Evolutionary conservation across 345 rosid species (phyloP).

Genomic region (Theobroma cacao): DNA sequence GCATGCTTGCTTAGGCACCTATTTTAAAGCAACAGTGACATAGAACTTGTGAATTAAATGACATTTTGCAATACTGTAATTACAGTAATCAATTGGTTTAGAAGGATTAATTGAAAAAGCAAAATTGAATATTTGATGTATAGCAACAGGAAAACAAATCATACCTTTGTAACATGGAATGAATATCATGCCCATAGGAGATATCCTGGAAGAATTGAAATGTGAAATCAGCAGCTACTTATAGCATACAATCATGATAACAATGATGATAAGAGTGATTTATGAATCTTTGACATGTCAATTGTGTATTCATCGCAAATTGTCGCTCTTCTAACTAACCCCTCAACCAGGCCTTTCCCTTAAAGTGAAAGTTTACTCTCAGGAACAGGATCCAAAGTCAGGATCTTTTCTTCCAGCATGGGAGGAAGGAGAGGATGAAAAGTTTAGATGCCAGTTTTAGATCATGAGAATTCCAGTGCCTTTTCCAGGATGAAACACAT

Average conservation of each 20-base stretch:
- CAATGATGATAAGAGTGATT: neutral
- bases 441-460: neutral
- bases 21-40: neutral
- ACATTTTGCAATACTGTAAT: neutral
- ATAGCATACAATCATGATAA: neutral
- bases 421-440: neutral
- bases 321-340: neutral
- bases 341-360: neutral
- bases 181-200: constrained; percentile 98
- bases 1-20: neutral
- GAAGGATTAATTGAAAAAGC: neutral
- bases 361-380: neutral
- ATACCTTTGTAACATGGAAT: constrained; percentile 96
- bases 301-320: neutral
- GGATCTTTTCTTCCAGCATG: neutral
- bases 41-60: neutral
- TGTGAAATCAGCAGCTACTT: neutral
- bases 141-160: constrained; percentile 9
- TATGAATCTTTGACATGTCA: neutral
- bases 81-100: neutral
- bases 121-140: neutral
- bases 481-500: neutral
- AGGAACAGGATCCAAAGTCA: neutral
- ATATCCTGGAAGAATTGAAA: constrained; percentile 50
- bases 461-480: neutral